A percentile compares a stretch with the other conserved stretches of the same genome.
Conservation (phyloP, 768 basidiomycete species). For the Hericium coralloides region DNA sequence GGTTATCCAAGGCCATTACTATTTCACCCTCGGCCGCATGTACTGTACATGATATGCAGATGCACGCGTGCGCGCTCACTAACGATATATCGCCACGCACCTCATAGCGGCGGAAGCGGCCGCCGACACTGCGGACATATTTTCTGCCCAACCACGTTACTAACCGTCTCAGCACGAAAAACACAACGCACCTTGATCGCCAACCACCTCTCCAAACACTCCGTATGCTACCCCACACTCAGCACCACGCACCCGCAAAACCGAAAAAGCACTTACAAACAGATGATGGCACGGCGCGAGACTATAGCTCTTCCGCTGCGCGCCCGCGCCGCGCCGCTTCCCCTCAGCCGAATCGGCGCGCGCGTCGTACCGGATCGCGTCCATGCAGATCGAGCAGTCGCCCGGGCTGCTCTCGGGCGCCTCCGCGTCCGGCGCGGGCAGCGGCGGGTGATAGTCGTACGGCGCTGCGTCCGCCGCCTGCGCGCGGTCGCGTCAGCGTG, state of each 20-base stretch:
- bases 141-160: slow-evolving; percentile 37
- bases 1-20: too few species aligned
- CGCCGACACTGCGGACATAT: slow-evolving; percentile 90
- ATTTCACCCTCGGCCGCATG: too few species aligned
- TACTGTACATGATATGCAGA: too few species aligned
- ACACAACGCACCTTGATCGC: slow-evolving; percentile 50
- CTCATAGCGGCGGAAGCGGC: slow-evolving; percentile 69
- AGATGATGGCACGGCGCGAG: slow-evolving; percentile 85
- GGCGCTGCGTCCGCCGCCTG: slow-evolving; percentile 52
- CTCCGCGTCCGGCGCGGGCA: slow-evolving; percentile 58
- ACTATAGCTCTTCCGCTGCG: slow-evolving; percentile 60
- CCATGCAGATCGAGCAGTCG: slow-evolving; percentile 93
- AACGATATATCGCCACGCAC: background rate
- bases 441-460: slow-evolving; percentile 81
- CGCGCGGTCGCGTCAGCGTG: background rate
- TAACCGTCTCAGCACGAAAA: background rate
- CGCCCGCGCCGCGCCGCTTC: slow-evolving; percentile 20
- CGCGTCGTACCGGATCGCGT: slow-evolving; percentile 41
- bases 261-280: slow-evolving; percentile 48
- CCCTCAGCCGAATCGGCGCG: slow-evolving; percentile 20
- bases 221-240: slow-evolving; percentile 57
- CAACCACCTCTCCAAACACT: slow-evolving; percentile 81
- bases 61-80: background rate
- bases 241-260: background rate
- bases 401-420: slow-evolving; percentile 69